phyloP scores from a whole-genome alignment of 352 stramenopile species.

The Pythium monospermum region DNA sequence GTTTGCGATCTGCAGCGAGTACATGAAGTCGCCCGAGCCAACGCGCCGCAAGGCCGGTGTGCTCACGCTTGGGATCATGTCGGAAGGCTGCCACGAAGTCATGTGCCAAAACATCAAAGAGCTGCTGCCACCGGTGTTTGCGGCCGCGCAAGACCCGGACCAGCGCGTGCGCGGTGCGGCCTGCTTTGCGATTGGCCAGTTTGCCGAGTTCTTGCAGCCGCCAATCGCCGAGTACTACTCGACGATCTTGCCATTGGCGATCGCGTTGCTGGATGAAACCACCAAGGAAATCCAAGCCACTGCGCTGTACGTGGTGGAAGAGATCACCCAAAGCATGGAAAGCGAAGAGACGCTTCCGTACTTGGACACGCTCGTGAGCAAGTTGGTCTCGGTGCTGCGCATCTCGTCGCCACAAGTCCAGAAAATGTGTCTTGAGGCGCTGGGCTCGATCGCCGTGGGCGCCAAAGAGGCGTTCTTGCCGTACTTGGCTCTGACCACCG shows the following conservation, averaged over 20 bases:
- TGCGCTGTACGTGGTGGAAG: constrained; percentile 97
- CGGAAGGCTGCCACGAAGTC: constrained; percentile 94
- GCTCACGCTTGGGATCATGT: constrained; percentile 95
- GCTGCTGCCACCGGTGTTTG: constrained; percentile 91
- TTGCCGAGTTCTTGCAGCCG: constrained; percentile 97
- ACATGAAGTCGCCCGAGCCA: constrained; percentile 87
- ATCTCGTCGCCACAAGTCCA: constrained; percentile 90
- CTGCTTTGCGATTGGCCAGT: constrained; percentile 98
- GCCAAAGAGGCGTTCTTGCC: constrained; percentile 96
- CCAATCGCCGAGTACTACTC: constrained; percentile 94
- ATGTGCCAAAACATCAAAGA: constrained; percentile 93
- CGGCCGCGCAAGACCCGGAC: constrained; percentile 87
- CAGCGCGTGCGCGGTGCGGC: constrained; percentile 94
- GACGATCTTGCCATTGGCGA: constrained; percentile 95
- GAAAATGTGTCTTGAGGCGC: constrained; percentile 96
- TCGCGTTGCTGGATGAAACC: constrained; percentile 92
- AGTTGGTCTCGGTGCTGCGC: constrained; percentile 93
- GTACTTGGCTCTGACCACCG: constrained; percentile 89
- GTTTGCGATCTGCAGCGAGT: constrained; percentile 79
- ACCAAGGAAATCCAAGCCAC: constrained; percentile 93
- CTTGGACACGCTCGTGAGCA: constrained; percentile 94
- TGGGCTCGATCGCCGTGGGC: constrained; percentile 95
- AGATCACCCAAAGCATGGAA: constrained; percentile 98
- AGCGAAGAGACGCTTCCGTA: constrained; percentile 92
- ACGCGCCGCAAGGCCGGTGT: constrained; percentile 95